phyloP scores from a whole-genome alignment of 768 basidiomycete genomes.

The Xerocomus brunneocitrinus region DNA sequence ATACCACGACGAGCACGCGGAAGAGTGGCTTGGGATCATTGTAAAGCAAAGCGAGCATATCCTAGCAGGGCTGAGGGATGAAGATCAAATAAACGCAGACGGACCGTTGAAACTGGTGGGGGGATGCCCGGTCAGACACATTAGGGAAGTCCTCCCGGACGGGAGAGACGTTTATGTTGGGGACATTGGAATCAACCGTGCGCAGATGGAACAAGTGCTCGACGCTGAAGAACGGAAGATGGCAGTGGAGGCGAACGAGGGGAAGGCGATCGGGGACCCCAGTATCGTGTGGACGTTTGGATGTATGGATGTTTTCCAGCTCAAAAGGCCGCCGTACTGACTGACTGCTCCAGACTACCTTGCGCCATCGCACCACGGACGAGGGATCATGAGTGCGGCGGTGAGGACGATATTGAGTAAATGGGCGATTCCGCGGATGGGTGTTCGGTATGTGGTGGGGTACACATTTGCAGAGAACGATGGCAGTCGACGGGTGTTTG shows the following conservation, averaged over 20 bases:
- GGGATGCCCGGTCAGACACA: slow-evolving; percentile 43
- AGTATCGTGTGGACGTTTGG: slow-evolving; percentile 59
- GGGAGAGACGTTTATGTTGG: slow-evolving; percentile 54
- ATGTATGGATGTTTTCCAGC: slow-evolving; percentile 34
- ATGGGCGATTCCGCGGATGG: slow-evolving; percentile 68
- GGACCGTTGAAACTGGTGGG: slow-evolving; percentile 34
- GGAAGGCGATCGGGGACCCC: slow-evolving; percentile 44
- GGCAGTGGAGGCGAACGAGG: slow-evolving; percentile 39
- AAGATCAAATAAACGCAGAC: slow-evolving; percentile 11
- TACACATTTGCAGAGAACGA: slow-evolving; percentile 49
- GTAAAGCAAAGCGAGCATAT: slow-evolving; percentile 18
- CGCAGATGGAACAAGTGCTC: slow-evolving; percentile 24
- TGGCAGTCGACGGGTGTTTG: slow-evolving; percentile 60
- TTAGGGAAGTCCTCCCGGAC: slow-evolving; percentile 54
- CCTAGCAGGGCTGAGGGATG: slow-evolving; percentile 18
- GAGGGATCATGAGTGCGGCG: slow-evolving; percentile 71
- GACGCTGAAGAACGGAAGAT: slow-evolving; percentile 36
- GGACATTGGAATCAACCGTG: slow-evolving; percentile 25
- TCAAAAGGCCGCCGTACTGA: not conserved
- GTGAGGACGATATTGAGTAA: slow-evolving; percentile 47
- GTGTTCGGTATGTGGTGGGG: slow-evolving; percentile 41
- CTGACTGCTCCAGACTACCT: slow-evolving; percentile 47
- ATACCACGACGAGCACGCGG: slow-evolving; percentile 42
- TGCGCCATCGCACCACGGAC: slow-evolving; percentile 55
- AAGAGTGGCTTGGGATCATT: slow-evolving; percentile 31